Base-by-base conservation (phyloP, 805 yeast species). In the Candida hungchunana region DNA sequence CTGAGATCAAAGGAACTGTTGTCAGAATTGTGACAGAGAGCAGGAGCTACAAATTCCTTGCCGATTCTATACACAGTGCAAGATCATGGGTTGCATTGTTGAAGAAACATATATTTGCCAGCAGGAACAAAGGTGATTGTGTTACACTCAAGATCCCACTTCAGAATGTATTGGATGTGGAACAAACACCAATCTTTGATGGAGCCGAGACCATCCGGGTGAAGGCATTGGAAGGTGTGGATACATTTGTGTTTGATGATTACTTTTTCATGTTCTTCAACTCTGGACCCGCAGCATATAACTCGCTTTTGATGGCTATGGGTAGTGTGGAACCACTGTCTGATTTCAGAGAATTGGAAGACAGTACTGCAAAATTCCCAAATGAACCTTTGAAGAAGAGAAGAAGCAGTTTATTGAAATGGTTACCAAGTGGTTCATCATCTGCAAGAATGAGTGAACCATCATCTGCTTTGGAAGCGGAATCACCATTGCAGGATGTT, bases 71-170 rank as follows among this genome's bases (percentile, higher is more conserved):
- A 12, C 77, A 69, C 42, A 63, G 80, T 6, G 97, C 97, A 0
- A 69, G 83, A 40, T 73, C 79, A 13, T 90, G 97, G 97, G 79
- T 75, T 30, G 77, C 79, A 34, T 62, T 71, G 8, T 59, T 90
- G 29, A 84, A 82, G 45, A 86, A 83, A 50, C 80, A 81, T 35
- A 77, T 86, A 2, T 90, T 90, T 59, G 69, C 88, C 1, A 71
- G 82, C 26, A 69, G 82, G 36, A 83, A 85, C 55, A 66, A 71
- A 17, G 80, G 79, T 11, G 80, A 80, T 47, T 79, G 80, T 41
- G 93, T 86, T 11, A 73, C 83, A 15, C 65, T 89, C 14, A 82
- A 83, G 47, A 75, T 90, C 4, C 97, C 97, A 0, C 51, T 82
- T 18, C 72, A 67, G 23, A 82, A 81, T 49, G 63, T 90, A 11